Evolutionary conservation across 1,284 basidiomycete genomes (phyloP).

Genomic region (Marasmius oreades): DNA sequence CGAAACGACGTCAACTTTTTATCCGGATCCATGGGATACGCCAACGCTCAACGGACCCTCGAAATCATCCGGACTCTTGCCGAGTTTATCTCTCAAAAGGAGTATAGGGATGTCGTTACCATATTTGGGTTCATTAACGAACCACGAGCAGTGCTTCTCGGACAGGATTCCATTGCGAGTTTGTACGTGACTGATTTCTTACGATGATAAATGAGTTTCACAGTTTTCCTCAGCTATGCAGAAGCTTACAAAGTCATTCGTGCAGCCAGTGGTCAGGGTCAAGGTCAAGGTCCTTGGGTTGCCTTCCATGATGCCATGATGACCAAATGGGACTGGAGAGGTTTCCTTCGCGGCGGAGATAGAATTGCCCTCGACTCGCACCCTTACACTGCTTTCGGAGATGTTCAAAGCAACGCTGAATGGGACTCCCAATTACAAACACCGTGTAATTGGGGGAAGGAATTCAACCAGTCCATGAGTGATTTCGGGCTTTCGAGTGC

Average conservation of each 20-base stretch:
- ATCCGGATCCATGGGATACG: conserved; percentile 58
- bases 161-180: conserved; percentile 27
- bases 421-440: conserved; percentile 57
- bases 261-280: conserved; percentile 71
- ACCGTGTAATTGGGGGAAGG: conserved; percentile 73
- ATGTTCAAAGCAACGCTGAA: conserved; percentile 45
- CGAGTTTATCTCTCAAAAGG: conserved; percentile 87
- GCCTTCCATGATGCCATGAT: conserved; percentile 84
- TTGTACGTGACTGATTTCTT: conserved; percentile 2
- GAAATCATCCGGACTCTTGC: conserved; percentile 86
- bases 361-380: conserved; percentile 79
- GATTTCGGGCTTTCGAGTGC: conserved; percentile 74
- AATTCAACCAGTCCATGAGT: conserved; percentile 57
- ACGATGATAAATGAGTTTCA: conserved; percentile 4
- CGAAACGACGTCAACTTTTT: conserved; percentile 73
- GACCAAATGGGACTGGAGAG: conserved; percentile 55
- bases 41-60: conserved; percentile 88
- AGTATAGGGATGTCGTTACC: conserved; percentile 81
- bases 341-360: conserved; percentile 76
- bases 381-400: conserved; percentile 69
- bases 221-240: conserved; percentile 46
- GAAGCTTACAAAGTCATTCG: conserved; percentile 82
- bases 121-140: conserved; percentile 84
- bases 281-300: conserved; percentile 60
- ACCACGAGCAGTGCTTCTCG: conserved; percentile 56